These are phyloP conservation scores for Asterionellopsis glacialis DNA, from an alignment of 108 stramenopile species.

Conservation along the genomic window DNA sequence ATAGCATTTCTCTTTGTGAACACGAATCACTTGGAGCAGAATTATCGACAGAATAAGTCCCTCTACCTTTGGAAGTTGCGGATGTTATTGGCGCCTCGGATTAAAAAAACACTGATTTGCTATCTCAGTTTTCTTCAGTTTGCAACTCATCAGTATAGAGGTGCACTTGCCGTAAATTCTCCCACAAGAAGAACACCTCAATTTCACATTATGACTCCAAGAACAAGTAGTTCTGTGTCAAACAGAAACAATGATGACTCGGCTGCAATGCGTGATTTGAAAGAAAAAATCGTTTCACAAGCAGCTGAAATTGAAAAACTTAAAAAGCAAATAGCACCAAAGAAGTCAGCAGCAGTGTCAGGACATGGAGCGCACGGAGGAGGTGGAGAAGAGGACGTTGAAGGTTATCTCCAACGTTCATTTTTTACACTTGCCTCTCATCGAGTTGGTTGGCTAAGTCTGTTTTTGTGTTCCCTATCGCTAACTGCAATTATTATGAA, in stretches of 20 bases:
- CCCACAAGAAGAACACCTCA: too few relatives aligned
- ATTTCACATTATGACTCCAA: too few relatives aligned
- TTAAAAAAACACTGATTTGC: too few relatives aligned
- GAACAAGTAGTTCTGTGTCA: too few relatives aligned
- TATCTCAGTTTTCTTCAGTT: too few relatives aligned
- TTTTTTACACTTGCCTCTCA: slow-evolving; percentile 54
- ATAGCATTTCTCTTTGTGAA: too few relatives aligned
- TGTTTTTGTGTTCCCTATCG: slow-evolving; percentile 72
- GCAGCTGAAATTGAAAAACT: slow-evolving; percentile 60
- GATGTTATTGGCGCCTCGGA: too few relatives aligned
- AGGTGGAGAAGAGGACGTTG: slow-evolving; percentile 27
- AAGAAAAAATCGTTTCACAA: slow-evolving; percentile 72
- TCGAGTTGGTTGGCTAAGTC: slow-evolving; percentile 78
- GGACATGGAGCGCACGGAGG: slow-evolving; percentile 36
- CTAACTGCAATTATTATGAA: slow-evolving; percentile 84
- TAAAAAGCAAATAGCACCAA: slow-evolving; percentile 21
- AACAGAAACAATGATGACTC: slow-evolving; percentile 5
- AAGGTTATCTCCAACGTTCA: slow-evolving; percentile 57
- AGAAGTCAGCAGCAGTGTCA: neutral
- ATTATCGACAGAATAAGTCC: too few relatives aligned
- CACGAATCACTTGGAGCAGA: too few relatives aligned
- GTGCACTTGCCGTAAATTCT: too few relatives aligned
- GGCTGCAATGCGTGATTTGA: slow-evolving; percentile 65
- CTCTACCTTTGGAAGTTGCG: too few relatives aligned
- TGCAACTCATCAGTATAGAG: too few relatives aligned